phyloP scores from a whole-genome alignment of 1,284 basidiomycete species.

The Nidula niveotomentosa region DNA sequence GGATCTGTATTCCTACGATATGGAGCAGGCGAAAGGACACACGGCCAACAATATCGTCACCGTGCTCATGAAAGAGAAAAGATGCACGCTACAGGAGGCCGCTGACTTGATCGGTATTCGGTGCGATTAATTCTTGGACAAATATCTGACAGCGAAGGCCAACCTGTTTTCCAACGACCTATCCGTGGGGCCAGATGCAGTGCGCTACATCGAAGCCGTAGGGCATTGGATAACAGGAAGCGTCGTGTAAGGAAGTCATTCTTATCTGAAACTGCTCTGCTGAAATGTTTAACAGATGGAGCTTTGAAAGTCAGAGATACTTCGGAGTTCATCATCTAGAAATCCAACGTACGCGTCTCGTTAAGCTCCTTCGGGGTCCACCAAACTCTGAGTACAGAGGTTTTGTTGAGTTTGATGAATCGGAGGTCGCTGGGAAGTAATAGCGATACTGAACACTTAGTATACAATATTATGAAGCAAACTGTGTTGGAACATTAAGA shows the following conservation, averaged over 20 bases:
- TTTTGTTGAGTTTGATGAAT: too few relatives aligned
- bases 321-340: neutral
- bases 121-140: neutral
- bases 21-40: neutral
- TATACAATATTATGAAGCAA: too few relatives aligned
- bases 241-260: neutral
- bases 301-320: neutral
- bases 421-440: too few relatives aligned
- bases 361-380: neutral
- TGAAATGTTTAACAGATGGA: neutral
- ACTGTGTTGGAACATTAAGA: too few relatives aligned
- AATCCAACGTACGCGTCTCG: neutral
- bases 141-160: neutral
- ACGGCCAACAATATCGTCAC: neutral
- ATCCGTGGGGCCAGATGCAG: neutral
- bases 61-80: neutral
- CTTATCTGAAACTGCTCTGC: neutral
- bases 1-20: neutral
- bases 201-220: neutral
- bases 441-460: too few relatives aligned
- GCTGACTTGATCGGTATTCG: neutral
- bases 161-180: neutral
- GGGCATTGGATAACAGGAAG: neutral
- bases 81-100: neutral
- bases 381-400: too few relatives aligned